Evolutionary conservation across 805 yeast genomes (phyloP).

Genomic region (Ogataea siamensis): DNA sequence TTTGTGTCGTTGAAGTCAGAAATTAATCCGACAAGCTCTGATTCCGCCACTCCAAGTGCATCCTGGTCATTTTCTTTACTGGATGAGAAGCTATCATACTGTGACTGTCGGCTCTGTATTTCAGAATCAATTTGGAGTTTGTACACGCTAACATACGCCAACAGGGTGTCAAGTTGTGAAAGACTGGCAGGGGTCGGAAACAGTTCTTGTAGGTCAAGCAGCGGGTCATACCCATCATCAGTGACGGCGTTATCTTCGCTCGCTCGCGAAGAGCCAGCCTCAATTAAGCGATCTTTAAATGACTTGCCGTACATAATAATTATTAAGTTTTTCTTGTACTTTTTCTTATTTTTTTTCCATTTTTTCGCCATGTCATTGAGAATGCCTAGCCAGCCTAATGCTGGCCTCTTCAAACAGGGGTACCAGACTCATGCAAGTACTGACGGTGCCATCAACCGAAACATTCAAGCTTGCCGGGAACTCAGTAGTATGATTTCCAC

Average conservation of each 20-base stretch:
- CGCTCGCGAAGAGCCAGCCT: constrained; percentile 16
- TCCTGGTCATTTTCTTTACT: constrained; percentile 22
- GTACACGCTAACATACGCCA: constrained; percentile 49
- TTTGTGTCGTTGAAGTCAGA: constrained; percentile 47
- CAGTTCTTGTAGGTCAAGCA: constrained; percentile 48
- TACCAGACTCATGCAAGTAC: constrained; percentile 82
- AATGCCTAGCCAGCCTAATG: constrained; percentile 88
- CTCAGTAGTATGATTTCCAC: constrained; percentile 88
- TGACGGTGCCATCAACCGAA: constrained; percentile 92
- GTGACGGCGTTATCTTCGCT: constrained; percentile 25
- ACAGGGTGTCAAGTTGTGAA: constrained; percentile 47
- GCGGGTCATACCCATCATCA: constrained; percentile 49
- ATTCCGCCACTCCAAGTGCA: constrained; percentile 26
- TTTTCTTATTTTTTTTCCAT: constrained; percentile 8
- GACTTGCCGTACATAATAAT: constrained; percentile 17
- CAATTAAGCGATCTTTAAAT: constrained; percentile 26
- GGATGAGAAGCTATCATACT: constrained; percentile 32
- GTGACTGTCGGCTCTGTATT: constrained; percentile 39
- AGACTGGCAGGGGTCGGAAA: constrained; percentile 52
- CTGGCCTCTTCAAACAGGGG: constrained; percentile 94
- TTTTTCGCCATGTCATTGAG: constrained; percentile 68
- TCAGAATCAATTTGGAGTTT: constrained; percentile 47
- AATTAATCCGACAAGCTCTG: constrained; percentile 42
- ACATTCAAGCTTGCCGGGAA: constrained; percentile 92
- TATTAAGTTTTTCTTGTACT: constrained; percentile 4